These are phyloP conservation scores for Lophium mytilinum DNA, from an alignment of 495 filamentous ascomycete species.

Conservation along the genomic window DNA sequence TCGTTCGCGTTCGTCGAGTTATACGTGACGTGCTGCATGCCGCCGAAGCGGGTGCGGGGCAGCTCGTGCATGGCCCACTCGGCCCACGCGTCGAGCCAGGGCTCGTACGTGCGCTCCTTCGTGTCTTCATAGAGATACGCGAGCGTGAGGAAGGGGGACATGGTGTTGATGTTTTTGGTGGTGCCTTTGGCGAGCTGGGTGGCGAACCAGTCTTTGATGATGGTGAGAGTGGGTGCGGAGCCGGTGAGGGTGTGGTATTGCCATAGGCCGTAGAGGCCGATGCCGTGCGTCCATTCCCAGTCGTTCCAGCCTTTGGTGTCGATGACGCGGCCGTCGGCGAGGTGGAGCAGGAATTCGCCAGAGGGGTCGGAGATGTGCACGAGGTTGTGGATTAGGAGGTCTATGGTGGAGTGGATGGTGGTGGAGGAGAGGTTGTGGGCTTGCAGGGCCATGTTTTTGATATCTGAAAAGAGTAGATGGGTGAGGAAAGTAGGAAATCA, in stretches of 20 bases:
- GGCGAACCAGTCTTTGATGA: conserved; percentile 62
- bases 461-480: neutral
- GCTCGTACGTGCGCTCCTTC: conserved; percentile 50
- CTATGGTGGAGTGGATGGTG: conserved; percentile 46
- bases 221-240: conserved; percentile 40
- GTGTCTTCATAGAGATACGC: conserved; percentile 64
- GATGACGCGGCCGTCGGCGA: conserved; percentile 62
- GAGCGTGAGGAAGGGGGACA: conserved; percentile 63
- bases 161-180: conserved; percentile 77
- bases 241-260: conserved; percentile 63
- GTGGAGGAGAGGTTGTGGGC: conserved; percentile 6
- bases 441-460: conserved; percentile 10
- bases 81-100: conserved; percentile 66
- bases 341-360: conserved; percentile 57
- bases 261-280: conserved; percentile 71
- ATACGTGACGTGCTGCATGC: conserved; percentile 69
- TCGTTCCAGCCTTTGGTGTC: conserved; percentile 72
- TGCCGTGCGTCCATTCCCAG: conserved; percentile 78
- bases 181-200: conserved; percentile 58
- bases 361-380: conserved; percentile 63
- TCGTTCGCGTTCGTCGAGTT: conserved; percentile 56
- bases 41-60: conserved; percentile 57
- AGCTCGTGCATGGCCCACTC: conserved; percentile 71
- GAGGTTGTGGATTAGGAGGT: conserved; percentile 56
- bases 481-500: too few relatives aligned